phyloP scores from a whole-genome alignment of 805 yeast species.

The Scheffersomyces stipitis region DNA sequence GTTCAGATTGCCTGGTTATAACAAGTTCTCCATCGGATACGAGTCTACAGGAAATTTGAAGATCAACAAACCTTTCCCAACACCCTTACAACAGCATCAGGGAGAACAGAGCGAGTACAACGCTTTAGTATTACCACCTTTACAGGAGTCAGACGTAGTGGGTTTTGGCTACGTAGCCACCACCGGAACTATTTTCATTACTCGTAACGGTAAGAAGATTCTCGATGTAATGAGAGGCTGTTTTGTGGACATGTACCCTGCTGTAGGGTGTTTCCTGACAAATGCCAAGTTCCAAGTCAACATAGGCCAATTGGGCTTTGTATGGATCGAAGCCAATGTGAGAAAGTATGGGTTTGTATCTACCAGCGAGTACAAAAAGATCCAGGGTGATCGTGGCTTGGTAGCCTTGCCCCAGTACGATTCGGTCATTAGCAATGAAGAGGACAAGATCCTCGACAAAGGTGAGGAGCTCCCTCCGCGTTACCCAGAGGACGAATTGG shows the following conservation, averaged over 20 bases:
- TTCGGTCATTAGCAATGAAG: slow-evolving; percentile 14
- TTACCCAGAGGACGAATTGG: slow-evolving; percentile 62
- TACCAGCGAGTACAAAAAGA: slow-evolving; percentile 37
- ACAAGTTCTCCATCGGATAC: slow-evolving; percentile 67
- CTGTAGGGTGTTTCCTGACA: slow-evolving; percentile 50
- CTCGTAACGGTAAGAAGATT: slow-evolving; percentile 55
- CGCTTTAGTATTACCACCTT: slow-evolving; percentile 50
- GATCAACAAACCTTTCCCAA: slow-evolving; percentile 61
- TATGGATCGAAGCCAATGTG: slow-evolving; percentile 52
- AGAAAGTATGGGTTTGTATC: slow-evolving; percentile 58
- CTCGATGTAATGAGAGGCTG: slow-evolving; percentile 52
- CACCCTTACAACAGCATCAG: slow-evolving; percentile 43
- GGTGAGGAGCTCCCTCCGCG: slow-evolving; percentile 75
- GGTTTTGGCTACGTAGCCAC: slow-evolving; percentile 54
- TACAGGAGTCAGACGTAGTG: slow-evolving; percentile 52
- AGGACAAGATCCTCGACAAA: slow-evolving; percentile 61
- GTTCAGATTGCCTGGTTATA: slow-evolving; percentile 73
- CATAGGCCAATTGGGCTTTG: slow-evolving; percentile 46
- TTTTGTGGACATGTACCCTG: slow-evolving; percentile 51
- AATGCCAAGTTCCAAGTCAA: slow-evolving; percentile 44
- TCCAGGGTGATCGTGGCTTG: slow-evolving; percentile 39
- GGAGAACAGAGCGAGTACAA: slow-evolving; percentile 41
- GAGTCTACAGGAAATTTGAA: slow-evolving; percentile 72
- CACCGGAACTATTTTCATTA: slow-evolving; percentile 51
- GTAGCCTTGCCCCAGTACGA: slow-evolving; percentile 40